A percentile compares a stretch with the other conserved stretches of the same genome.
Evolutionary conservation across 257 asterid species (phyloP).

Genomic region (Solanum chaucha): DNA sequence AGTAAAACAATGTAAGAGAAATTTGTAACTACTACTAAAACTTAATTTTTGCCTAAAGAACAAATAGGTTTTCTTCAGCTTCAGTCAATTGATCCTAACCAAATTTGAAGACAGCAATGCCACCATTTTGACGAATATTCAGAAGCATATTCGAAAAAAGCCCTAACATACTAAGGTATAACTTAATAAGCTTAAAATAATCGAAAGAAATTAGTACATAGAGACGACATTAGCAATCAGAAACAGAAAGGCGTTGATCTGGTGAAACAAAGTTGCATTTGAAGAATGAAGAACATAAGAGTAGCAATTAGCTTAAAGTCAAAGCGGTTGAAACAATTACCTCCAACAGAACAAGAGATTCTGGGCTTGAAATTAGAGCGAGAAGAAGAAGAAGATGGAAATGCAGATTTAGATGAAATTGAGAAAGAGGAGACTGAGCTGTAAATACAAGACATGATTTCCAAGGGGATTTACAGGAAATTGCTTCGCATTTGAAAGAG

Average conservation of each 20-base stretch:
- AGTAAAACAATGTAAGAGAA: background rate
- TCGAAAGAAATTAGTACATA: background rate
- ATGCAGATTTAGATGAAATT: background rate
- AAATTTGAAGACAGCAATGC: background rate
- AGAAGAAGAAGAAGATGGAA: background rate
- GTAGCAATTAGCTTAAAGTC: background rate
- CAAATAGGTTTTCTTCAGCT: background rate
- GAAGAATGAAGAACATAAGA: background rate
- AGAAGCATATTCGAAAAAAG: background rate
- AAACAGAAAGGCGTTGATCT: background rate
- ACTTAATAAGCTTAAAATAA: background rate
- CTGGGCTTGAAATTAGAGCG: background rate
- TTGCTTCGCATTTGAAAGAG: background rate
- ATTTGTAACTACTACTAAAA: background rate
- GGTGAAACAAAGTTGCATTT: background rate
- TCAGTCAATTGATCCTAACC: background rate
- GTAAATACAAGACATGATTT: constrained; percentile 1
- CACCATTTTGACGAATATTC: background rate
- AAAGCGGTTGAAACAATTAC: background rate
- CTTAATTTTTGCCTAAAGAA: background rate
- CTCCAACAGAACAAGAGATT: constrained; percentile 1
- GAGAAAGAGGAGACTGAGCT: background rate
- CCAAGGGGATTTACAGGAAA: background rate
- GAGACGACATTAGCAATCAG: background rate
- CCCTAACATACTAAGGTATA: background rate